Evolutionary conservation across 768 basidiomycete genomes (phyloP).

Genomic region (Epithele typhae): DNA sequence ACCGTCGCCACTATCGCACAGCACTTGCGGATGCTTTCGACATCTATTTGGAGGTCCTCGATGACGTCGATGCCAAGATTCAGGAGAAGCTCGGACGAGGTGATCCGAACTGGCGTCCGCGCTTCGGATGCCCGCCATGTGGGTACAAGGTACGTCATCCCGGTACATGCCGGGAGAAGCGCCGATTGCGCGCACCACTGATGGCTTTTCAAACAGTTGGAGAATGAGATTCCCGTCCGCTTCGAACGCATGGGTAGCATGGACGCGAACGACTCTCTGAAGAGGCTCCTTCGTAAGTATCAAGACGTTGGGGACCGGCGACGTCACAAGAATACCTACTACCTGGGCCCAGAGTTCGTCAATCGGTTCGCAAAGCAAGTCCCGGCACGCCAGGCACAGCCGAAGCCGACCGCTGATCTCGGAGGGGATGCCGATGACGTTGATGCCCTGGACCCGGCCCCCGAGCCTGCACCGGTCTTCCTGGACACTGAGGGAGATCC

Average conservation of each 20-base stretch:
- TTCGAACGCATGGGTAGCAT: slow-evolving; percentile 1
- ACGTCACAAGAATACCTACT: slow-evolving; percentile 24
- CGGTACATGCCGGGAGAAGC: background rate
- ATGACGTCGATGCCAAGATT: slow-evolving; percentile 21
- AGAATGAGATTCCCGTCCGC: slow-evolving; percentile 24
- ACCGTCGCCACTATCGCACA: slow-evolving; percentile 16
- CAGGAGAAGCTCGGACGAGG: slow-evolving; percentile 23
- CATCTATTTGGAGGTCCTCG: slow-evolving; percentile 28
- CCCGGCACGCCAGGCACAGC: background rate
- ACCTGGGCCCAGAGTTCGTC: slow-evolving; percentile 22
- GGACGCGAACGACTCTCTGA: slow-evolving; percentile 31
- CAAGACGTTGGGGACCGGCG: slow-evolving; percentile 18
- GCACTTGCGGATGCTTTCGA: slow-evolving; percentile 32
- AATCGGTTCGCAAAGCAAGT: slow-evolving; percentile 30
- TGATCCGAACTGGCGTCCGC: slow-evolving; percentile 27
- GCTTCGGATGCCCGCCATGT: slow-evolving; percentile 35
- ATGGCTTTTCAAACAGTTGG: slow-evolving; percentile 13
- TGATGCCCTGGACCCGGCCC: too few relatives aligned
- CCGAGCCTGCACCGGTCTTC: background rate
- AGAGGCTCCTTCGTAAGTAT: slow-evolving; percentile 21
- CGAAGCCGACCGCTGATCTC: too few relatives aligned
- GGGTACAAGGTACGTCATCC: slow-evolving; percentile 32
- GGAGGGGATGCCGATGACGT: too few relatives aligned
- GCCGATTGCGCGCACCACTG: background rate
- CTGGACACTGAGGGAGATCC: slow-evolving; percentile 4